phyloP scores from a whole-genome alignment of 192 early-diverging fungal species.

The Umbelopsis vinacea region DNA sequence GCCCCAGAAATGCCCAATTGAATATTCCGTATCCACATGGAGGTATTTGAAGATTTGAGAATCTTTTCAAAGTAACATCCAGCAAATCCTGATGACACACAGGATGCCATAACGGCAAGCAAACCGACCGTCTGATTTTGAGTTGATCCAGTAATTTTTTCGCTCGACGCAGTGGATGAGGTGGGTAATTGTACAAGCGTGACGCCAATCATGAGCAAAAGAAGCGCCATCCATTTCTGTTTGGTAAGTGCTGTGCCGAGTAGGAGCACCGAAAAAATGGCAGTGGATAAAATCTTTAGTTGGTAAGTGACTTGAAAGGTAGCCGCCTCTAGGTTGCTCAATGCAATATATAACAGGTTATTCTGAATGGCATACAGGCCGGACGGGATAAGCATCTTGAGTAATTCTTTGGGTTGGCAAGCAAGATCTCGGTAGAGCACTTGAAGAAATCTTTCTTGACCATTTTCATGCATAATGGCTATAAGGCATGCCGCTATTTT shows the following conservation, averaged over 20 bases:
- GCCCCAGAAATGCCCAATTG: slow-evolving; percentile 65
- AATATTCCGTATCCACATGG: slow-evolving; percentile 77
- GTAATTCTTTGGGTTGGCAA: slow-evolving; percentile 34
- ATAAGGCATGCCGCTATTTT: slow-evolving; percentile 17
- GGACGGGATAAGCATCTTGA: slow-evolving; percentile 76
- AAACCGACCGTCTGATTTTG: slow-evolving; percentile 63
- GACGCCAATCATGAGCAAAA: slow-evolving; percentile 75
- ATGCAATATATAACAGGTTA: slow-evolving; percentile 79
- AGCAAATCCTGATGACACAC: slow-evolving; percentile 77
- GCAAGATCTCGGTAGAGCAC: slow-evolving; percentile 45
- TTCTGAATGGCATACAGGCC: slow-evolving; percentile 79
- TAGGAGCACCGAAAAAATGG: slow-evolving; percentile 75
- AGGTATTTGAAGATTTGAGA: slow-evolving; percentile 69
- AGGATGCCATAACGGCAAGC: slow-evolving; percentile 66
- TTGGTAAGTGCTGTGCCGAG: slow-evolving; percentile 60
- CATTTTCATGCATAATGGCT: slow-evolving; percentile 16
- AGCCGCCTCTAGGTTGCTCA: slow-evolving; percentile 75
- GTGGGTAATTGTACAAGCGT: slow-evolving; percentile 74
- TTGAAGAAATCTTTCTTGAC: slow-evolving; percentile 4
- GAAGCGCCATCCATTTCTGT: slow-evolving; percentile 71
- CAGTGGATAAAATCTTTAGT: slow-evolving; percentile 84
- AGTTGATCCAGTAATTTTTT: neutral
- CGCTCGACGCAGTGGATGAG: slow-evolving; percentile 29
- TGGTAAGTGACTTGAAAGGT: slow-evolving; percentile 89
- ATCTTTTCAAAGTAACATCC: slow-evolving; percentile 90